Conservation (phyloP, 1,284 basidiomycete species). For the Macrocybe sp. region DNA sequence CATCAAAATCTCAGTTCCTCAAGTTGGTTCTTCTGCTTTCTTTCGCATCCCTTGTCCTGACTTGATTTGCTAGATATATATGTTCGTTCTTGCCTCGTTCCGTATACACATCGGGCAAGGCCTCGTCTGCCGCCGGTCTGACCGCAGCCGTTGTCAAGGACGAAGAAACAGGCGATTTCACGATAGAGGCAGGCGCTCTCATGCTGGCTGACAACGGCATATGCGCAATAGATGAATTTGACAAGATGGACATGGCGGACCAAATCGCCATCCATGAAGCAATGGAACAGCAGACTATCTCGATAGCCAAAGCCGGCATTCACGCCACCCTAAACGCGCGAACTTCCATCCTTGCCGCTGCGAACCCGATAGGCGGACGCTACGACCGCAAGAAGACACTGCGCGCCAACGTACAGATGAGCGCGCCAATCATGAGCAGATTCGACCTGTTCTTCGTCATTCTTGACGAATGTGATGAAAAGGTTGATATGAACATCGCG, state of each 20-base stretch:
- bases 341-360: constrained; percentile 96
- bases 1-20: constrained; percentile 97
- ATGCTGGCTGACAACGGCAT: constrained; percentile 99
- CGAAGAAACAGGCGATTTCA: constrained; percentile 99
- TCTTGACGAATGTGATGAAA: constrained; percentile 95
- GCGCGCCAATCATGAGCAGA: constrained; percentile 98
- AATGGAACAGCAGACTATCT: constrained; percentile 99
- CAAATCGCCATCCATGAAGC: constrained; percentile 99
- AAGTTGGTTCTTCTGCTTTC: constrained; percentile 58
- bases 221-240: constrained; percentile 99
- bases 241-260: constrained; percentile 99
- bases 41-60: constrained; percentile 2
- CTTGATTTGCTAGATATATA: constrained; percentile 68
- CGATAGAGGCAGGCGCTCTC: constrained; percentile 97
- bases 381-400: constrained; percentile 96
- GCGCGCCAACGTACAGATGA: constrained; percentile 97
- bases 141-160: constrained; percentile 98
- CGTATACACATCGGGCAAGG: constrained; percentile 98
- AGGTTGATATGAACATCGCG: constrained; percentile 90
- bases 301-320: constrained; percentile 98
- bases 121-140: constrained; percentile 97
- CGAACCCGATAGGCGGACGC: constrained; percentile 94
- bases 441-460: constrained; percentile 99
- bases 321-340: constrained; percentile 98
- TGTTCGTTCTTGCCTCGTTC: constrained; percentile 99